Evolutionary conservation across 176 grass and related monocot species (phyloP), one percentile per base, ranked within the genome.

Genomic region (Triticum monococcum): DNA sequence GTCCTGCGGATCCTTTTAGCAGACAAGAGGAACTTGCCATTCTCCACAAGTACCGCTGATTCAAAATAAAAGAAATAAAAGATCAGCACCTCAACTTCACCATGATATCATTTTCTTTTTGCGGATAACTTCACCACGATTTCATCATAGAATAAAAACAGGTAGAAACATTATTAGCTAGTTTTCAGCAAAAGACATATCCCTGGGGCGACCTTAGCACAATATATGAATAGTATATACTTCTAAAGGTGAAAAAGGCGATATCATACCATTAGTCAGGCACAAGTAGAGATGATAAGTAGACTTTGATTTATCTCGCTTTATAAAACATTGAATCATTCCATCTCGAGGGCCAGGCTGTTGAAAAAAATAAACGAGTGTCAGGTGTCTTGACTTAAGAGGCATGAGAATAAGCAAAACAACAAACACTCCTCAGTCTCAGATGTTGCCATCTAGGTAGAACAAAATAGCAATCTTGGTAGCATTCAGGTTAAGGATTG

Each of bases 261-360:
- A 60, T 16, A 54, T 25, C 90, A 82, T 94, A 99, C 97, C 90
- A 48, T 86, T 84, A 72, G 89, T 93, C n/a, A 99, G 86, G 75
- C 97, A 94, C 85, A 99, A 77, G 82, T 93, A 99, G 62, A 99
- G 97, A 93, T 90, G 90, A 68, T 95, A 99, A 52, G 97, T 99
- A 43, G 90, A 91, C 88, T 97, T 99, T 1, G 97, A 97, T 88
- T 99, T 99, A 84, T 97, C 94, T 43, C 97, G 87, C 78, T 97
- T 99, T 86, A 99, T 99, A 85, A 89, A 97, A 82, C 97, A 99
- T 18, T 97, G 94, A 75, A 99, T 99, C 83, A 91, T 91, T 81
- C 92, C 94, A 62, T 97, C 97, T 81, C 97, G 90, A 81, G 92
- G 80, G 12, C 97, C 97, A 64, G 97, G 94, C 97, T 99, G 89